Percentiles rank a stretch among this genome's conserved stretches.
These are phyloP conservation scores for Aspergillus costaricaensis DNA, from an alignment of 2,329 filamentous ascomycete genomes.

Conservation along the genomic window DNA sequence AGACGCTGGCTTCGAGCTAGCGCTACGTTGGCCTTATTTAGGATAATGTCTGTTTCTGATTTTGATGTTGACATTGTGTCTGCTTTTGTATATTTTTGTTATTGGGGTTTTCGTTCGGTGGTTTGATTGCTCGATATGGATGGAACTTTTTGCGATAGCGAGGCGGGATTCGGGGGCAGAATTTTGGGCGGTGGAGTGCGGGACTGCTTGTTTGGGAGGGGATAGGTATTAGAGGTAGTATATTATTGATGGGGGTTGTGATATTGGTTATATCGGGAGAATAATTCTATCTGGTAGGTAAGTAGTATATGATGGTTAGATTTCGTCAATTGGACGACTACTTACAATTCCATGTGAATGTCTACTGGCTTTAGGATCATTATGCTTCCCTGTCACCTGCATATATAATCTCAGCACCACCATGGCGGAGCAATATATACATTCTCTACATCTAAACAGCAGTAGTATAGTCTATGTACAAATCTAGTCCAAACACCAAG, in stretches of 20 bases:
- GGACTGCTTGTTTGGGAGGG: background rate
- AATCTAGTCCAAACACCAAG: background rate
- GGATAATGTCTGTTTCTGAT: slow-evolving; percentile 55
- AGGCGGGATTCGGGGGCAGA: slow-evolving; percentile 16
- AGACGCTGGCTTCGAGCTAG: slow-evolving; percentile 57
- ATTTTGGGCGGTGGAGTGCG: background rate
- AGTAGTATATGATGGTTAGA: too few relatives aligned
- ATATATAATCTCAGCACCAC: too few relatives aligned
- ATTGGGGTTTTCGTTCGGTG: background rate
- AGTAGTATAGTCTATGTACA: background rate
- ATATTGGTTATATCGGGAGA: too few relatives aligned
- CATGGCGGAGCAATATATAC: background rate
- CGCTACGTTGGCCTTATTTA: slow-evolving; percentile 56
- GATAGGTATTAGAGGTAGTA: background rate
- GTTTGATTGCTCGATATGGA: background rate
- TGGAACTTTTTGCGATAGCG: slow-evolving; percentile 13
- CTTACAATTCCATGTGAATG: too few relatives aligned
- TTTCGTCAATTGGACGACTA: too few relatives aligned
- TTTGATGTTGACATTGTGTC: slow-evolving; percentile 31
- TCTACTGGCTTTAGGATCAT: too few relatives aligned
- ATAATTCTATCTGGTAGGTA: too few relatives aligned
- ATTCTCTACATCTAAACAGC: background rate
- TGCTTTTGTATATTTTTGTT: background rate
- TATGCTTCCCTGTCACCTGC: too few relatives aligned
- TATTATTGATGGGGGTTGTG: background rate